These are phyloP conservation scores for Curvularia hawaiiensis DNA, from an alignment of 2,329 filamentous ascomycete genomes.

Conservation along the genomic window DNA sequence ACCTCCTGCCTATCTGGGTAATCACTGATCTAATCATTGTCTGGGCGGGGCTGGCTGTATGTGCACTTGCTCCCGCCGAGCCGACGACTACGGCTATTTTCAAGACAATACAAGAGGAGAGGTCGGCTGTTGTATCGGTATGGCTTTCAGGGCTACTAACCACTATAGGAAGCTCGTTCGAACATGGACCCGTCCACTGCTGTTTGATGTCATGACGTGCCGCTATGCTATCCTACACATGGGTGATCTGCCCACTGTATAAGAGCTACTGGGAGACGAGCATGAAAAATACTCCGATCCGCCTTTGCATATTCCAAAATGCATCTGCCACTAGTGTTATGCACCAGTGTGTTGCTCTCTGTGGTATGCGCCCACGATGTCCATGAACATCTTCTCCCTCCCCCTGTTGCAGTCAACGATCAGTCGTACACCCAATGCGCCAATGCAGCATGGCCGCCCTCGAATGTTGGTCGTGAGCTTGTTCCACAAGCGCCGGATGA, in stretches of 20 bases:
- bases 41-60: conserved; percentile 16
- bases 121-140: conserved; percentile 15
- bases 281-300: background rate
- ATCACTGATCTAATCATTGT: conserved; percentile 30
- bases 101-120: conserved; percentile 12
- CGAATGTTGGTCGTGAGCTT: conserved; percentile 45
- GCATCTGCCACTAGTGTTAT: conserved; percentile 21
- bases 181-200: conserved; percentile 10
- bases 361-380: conserved; percentile 33
- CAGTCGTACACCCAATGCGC: conserved; percentile 41
- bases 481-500: conserved; percentile 50
- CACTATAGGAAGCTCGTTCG: conserved; percentile 33
- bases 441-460: conserved; percentile 51
- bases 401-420: conserved; percentile 39
- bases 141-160: conserved; percentile 26
- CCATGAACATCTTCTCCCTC: conserved; percentile 34
- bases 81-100: conserved; percentile 20
- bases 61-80: conserved; percentile 28
- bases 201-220: conserved; percentile 7
- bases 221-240: conserved; percentile 2
- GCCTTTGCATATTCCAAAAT: conserved; percentile 16
- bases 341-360: conserved; percentile 23
- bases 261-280: conserved; percentile 8
- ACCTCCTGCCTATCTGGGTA: conserved; percentile 37
- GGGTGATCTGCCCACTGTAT: conserved; percentile 7